Conservation (phyloP, 768 basidiomycete genomes). For the Saitozyma sp. region DNA sequence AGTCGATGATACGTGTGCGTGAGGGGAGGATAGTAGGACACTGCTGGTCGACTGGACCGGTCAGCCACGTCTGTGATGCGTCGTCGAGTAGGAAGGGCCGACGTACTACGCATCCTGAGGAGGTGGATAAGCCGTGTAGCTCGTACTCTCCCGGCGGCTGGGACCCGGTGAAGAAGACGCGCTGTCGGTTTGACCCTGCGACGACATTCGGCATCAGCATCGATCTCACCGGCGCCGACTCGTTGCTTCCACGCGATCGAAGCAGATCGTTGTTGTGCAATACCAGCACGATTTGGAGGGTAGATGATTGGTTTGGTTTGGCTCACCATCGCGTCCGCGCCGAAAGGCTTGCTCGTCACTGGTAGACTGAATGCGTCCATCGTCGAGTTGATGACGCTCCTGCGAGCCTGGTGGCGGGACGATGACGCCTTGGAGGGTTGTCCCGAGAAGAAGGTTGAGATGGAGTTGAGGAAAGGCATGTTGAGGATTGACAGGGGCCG, state of each 20-base stretch:
- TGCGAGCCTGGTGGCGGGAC: constrained; percentile 25
- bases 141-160: constrained; percentile 28
- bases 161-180: constrained; percentile 44
- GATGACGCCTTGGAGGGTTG: constrained; percentile 10
- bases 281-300: neutral
- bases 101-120: constrained; percentile 32
- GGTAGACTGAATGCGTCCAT: constrained; percentile 87
- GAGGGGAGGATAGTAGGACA: constrained; percentile 69
- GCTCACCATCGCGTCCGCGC: constrained; percentile 17
- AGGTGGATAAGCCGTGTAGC: constrained; percentile 29
- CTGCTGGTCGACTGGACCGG: constrained; percentile 19
- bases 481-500: neutral
- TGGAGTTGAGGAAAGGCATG: constrained; percentile 42
- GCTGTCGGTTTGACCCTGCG: constrained; percentile 24
- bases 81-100: neutral
- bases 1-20: constrained; percentile 79
- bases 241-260: no score
- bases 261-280: neutral
- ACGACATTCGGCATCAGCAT: neutral
- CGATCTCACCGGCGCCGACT: neutral
- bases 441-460: constrained; percentile 34
- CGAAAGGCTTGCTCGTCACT: constrained; percentile 50
- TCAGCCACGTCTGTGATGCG: neutral
- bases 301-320: neutral
- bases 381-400: constrained; percentile 67